Evolutionary conservation across 495 filamentous ascomycete species (phyloP).

Genomic region (Talaromyces ruber): DNA sequence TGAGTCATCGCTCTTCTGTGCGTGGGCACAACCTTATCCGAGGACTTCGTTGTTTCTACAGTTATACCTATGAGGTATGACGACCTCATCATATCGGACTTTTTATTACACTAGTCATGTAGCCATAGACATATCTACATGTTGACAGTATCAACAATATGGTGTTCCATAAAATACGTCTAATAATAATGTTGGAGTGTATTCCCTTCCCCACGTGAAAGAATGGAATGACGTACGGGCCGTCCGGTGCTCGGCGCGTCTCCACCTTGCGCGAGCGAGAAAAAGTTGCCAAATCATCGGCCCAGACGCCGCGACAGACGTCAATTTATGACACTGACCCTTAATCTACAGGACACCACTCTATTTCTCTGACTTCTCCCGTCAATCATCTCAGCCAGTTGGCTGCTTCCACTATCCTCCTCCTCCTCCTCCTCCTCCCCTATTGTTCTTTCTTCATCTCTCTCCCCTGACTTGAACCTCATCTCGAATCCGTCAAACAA

Average conservation of each 20-base stretch:
- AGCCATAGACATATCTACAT: neutral
- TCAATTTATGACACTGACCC: neutral
- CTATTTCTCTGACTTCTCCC: neutral
- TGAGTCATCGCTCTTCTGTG: neutral
- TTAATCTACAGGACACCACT: neutral
- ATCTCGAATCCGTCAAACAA: neutral
- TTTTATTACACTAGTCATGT: neutral
- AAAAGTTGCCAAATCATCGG: conserved; percentile 2
- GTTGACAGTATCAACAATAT: too few relatives aligned
- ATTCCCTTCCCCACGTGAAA: neutral
- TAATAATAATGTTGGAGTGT: too few relatives aligned
- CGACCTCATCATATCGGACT: neutral
- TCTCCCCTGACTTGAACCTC: neutral
- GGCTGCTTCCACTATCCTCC: neutral
- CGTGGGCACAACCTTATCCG: neutral
- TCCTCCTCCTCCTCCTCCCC: conserved; percentile 6
- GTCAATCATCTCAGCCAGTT: neutral
- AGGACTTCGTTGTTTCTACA: neutral
- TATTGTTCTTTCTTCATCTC: neutral
- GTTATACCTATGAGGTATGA: neutral
- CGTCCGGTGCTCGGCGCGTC: neutral
- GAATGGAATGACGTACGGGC: neutral
- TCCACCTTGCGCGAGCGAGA: neutral
- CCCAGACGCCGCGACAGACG: neutral
- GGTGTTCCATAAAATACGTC: too few relatives aligned